A percentile compares a stretch with the other conserved stretches of the same genome.
Conservation (phyloP, 306 rosid genomes). For the Pueraria montana region DNA sequence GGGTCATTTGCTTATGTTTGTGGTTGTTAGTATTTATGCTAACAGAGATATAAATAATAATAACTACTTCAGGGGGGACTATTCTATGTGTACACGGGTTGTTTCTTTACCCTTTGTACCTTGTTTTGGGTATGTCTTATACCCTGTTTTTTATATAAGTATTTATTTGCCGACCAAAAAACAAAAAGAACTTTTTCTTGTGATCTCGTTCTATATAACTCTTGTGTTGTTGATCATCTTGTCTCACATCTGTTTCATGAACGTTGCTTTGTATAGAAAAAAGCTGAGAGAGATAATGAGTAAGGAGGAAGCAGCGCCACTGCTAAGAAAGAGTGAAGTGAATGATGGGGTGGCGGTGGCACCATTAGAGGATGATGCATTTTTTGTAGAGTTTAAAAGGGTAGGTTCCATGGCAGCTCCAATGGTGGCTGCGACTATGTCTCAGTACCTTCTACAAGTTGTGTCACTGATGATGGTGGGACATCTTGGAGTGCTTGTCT, state of each 20-base stretch:
- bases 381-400: conserved; percentile 49
- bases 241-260: not conserved
- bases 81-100: no score
- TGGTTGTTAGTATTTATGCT: no score
- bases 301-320: conserved; percentile 41
- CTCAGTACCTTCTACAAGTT: conserved; percentile 58
- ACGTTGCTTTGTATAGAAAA: conserved; percentile 3
- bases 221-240: not conserved
- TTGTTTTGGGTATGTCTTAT: no score
- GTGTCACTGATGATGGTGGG: conserved; percentile 62
- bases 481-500: conserved; percentile 51
- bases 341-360: no score
- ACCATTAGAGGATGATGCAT: conserved; percentile 21
- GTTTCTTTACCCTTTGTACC: no score
- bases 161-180: no score
- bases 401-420: conserved; percentile 60
- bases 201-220: not conserved
- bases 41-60: no score
- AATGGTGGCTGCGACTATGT: conserved; percentile 57
- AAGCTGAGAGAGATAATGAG: conserved; percentile 47
- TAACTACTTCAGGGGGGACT: no score
- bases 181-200: no score
- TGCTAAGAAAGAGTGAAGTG: conserved; percentile 35
- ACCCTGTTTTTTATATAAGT: no score
- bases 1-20: no score